A percentile compares a stretch with the other conserved stretches of the same genome.
Conservation (phyloP, 2,329 filamentous ascomycete genomes). For the Hymenoscyphus infarciens region DNA sequence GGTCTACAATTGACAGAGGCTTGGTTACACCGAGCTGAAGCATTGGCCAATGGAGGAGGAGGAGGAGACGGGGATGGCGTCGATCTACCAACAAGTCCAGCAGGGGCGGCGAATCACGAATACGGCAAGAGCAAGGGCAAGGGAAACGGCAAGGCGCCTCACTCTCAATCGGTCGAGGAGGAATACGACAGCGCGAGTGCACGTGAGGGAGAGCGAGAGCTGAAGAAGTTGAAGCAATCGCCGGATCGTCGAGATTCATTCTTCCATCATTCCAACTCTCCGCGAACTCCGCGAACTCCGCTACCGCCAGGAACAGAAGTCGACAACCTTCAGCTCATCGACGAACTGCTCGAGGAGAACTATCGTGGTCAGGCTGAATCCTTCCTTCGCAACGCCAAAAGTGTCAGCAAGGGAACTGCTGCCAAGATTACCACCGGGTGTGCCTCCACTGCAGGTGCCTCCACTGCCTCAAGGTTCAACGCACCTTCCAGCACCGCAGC, state of each 20-base stretch:
- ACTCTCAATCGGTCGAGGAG: background rate
- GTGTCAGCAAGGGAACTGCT: conserved; percentile 4
- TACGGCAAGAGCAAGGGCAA: background rate
- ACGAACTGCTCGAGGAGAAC: conserved; percentile 26
- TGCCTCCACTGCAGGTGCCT: too few relatives aligned
- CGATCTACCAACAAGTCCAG: background rate
- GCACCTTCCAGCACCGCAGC: background rate
- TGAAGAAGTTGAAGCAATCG: background rate
- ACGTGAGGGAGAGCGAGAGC: too few relatives aligned
- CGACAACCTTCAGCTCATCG: conserved; percentile 19
- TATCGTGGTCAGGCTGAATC: conserved; percentile 27
- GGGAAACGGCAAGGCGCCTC: background rate
- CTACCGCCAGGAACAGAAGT: background rate
- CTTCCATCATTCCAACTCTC: conserved; percentile 5
- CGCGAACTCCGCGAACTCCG: background rate
- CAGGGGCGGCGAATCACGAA: background rate
- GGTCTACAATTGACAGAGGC: background rate
- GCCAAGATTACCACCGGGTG: background rate
- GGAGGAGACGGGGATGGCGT: too few relatives aligned
- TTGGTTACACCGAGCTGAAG: background rate
- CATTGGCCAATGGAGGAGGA: background rate
- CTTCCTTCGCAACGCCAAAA: conserved; percentile 17
- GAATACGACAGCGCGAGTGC: background rate
- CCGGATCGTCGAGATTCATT: background rate
- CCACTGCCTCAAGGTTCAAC: too few relatives aligned